phyloP scores from a whole-genome alignment of 352 stramenopile species.

The Phytophthora multivora region DNA sequence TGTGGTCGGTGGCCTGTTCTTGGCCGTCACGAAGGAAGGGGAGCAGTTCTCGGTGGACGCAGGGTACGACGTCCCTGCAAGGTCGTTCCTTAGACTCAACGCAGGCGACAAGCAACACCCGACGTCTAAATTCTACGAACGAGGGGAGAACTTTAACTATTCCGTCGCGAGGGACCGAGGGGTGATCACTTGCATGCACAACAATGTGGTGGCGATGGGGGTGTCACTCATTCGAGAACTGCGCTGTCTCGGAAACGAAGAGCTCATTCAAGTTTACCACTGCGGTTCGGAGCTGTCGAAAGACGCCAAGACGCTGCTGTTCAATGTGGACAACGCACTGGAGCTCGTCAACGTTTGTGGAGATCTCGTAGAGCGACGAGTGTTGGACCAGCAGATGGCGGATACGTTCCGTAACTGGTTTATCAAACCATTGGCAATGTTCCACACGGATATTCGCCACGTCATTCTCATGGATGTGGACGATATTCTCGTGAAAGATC shows the following conservation, averaged over 20 bases:
- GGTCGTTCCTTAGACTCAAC: background rate
- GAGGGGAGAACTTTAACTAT: slow-evolving; percentile 7
- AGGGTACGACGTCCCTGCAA: background rate
- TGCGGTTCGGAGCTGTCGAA: slow-evolving; percentile 20
- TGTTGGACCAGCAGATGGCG: slow-evolving; percentile 12
- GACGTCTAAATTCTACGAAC: slow-evolving; percentile 13
- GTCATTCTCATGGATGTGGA: slow-evolving; percentile 32
- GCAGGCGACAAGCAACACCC: background rate
- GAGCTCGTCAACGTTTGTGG: slow-evolving; percentile 25
- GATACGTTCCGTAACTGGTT: slow-evolving; percentile 27
- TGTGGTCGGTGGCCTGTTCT: slow-evolving; percentile 9
- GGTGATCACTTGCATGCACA: slow-evolving; percentile 16
- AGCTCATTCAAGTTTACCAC: slow-evolving; percentile 33
- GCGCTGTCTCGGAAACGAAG: slow-evolving; percentile 27
- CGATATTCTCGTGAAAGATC: slow-evolving; percentile 23
- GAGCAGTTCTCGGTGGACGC: too few species aligned
- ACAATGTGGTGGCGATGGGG: slow-evolving; percentile 12
- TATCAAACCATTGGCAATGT: slow-evolving; percentile 27
- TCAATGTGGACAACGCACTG: slow-evolving; percentile 15
- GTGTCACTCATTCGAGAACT: slow-evolving; percentile 27
- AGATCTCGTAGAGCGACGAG: slow-evolving; percentile 8
- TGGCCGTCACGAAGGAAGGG: background rate
- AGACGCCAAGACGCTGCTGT: slow-evolving; percentile 12
- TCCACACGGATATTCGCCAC: slow-evolving; percentile 25
- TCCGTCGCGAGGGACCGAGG: slow-evolving; percentile 7